Conservation (phyloP, 495 filamentous ascomycete species). For the Tuber melanosporum region DNA sequence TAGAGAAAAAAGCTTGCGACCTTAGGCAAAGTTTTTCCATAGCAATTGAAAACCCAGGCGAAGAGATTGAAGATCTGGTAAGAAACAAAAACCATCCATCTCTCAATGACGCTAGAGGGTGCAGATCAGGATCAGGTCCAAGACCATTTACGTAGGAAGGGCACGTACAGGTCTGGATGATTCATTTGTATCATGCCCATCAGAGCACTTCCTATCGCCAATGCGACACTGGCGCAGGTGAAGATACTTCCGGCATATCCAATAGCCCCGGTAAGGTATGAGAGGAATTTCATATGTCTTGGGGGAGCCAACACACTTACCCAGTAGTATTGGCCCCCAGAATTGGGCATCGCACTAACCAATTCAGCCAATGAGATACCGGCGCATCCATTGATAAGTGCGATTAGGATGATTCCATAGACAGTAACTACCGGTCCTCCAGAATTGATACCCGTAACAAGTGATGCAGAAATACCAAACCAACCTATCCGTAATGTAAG, state of each 20-base stretch:
- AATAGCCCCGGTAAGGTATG: conserved; percentile 55
- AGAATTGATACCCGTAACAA: conserved; percentile 56
- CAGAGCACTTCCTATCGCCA: conserved; percentile 50
- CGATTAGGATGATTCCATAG: conserved; percentile 56
- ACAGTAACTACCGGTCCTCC: conserved; percentile 57
- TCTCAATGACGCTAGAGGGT: conserved; percentile 46
- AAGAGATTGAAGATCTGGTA: conserved; percentile 53
- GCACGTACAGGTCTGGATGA: conserved; percentile 53
- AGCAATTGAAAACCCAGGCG: conserved; percentile 57
- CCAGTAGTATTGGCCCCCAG: conserved; percentile 62
- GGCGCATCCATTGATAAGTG: conserved; percentile 52
- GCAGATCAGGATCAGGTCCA: not conserved
- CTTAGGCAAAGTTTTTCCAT: conserved; percentile 50
- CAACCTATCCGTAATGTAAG: conserved; percentile 40
- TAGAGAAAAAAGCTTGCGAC: conserved; percentile 49
- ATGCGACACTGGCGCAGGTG: conserved; percentile 54
- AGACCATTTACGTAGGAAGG: not conserved
- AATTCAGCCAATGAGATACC: conserved; percentile 54
- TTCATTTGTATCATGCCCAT: conserved; percentile 56
- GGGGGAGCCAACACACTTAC: conserved; percentile 54
- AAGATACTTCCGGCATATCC: conserved; percentile 55
- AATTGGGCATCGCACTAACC: conserved; percentile 55
- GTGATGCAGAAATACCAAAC: conserved; percentile 56
- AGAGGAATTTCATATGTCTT: conserved; percentile 49
- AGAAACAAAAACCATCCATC: conserved; percentile 53